A percentile compares a stretch with the other conserved stretches of the same genome.
These are phyloP conservation scores for Colletotrichum viniferum DNA, from an alignment of 2,329 filamentous ascomycete species.

Conservation along the genomic window DNA sequence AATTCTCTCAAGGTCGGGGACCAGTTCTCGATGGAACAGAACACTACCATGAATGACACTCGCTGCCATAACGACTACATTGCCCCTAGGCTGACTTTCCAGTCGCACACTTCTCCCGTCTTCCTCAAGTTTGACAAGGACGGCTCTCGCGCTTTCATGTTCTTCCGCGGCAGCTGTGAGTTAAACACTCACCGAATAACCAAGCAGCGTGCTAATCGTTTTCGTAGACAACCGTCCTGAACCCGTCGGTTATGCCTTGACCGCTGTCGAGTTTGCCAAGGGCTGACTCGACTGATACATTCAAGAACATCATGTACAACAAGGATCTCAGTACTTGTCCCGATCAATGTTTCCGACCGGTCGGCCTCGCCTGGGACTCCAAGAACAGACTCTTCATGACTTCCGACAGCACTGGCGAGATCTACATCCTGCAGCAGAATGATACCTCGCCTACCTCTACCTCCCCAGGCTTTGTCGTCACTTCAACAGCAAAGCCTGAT, in stretches of 20 bases:
- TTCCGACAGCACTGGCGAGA: conserved; percentile 68
- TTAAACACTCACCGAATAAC: background rate
- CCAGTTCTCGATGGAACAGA: conserved; percentile 51
- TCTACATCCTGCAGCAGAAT: conserved; percentile 55
- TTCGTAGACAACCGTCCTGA: conserved; percentile 43
- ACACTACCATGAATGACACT: conserved; percentile 43
- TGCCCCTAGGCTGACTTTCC: conserved; percentile 60
- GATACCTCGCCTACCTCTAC: conserved; percentile 2
- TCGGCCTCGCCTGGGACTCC: conserved; percentile 57
- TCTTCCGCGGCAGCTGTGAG: conserved; percentile 75
- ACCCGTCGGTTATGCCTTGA: conserved; percentile 52
- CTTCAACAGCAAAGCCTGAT: background rate
- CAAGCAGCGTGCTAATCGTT: background rate
- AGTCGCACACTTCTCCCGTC: conserved; percentile 72
- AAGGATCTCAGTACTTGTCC: conserved; percentile 57
- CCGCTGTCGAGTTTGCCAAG: conserved; percentile 41
- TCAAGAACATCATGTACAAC: conserved; percentile 60
- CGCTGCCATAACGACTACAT: conserved; percentile 47
- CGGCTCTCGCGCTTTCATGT: conserved; percentile 66
- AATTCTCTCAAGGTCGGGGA: conserved; percentile 47
- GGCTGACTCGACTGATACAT: conserved; percentile 52
- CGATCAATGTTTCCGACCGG: conserved; percentile 64
- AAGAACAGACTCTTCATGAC: conserved; percentile 64
- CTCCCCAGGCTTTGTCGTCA: conserved; percentile 6
- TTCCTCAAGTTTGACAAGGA: conserved; percentile 70